Base-by-base conservation (phyloP, 148 eudicot genomes). In the Vaccinium corymbosum region DNA sequence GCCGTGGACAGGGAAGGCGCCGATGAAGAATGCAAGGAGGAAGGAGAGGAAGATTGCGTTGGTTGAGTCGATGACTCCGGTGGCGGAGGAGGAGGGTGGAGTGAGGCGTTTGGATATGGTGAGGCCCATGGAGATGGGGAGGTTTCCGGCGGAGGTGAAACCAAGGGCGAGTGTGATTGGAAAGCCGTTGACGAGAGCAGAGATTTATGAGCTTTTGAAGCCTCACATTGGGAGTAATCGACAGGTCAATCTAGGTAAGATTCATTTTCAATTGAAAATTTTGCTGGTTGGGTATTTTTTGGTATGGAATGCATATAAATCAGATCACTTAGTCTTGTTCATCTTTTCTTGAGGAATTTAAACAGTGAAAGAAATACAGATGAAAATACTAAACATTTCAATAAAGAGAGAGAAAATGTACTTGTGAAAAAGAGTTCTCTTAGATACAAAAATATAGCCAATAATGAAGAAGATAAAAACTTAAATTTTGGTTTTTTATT, bases 1-100 rank as follows among this genome's bases (percentile, higher is more conserved):
- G 20, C 98, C 98, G 4, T 94, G 98, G 98, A 96, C 98, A 7
- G 98, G 98, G 15, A 96, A 96, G 82, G 94, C 98, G 5, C 98
- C 98, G 0, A 72, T 96, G 91, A 93, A 91, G 87, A 85, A 88
- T 86, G 82, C 87, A 42, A 68, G 73, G 52, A 92, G 86, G 85
- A 89, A 84, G 72, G 91, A 70, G 56, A 61, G 75, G 86, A 84
- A 89, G 27, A 89, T 96, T 42, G 90, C 87, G 57, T 84, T 96
- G 84, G 91, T 92, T 80, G 93, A 92, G 68, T 87, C 94, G 7
- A 83, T 88, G 17, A 86, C 87, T 29, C 83, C 88, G 7, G 56
- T 59, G 29, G 61, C 62, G 20, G 42, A 52, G 38, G 89, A 76
- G 70, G 78, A 57, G 72, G 76, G 82, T 12, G 90, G 87, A 19